Evolutionary conservation across 768 basidiomycete genomes (phyloP), one percentile per base, ranked within the genome.

Genomic region (Galerina sulciceps): DNA sequence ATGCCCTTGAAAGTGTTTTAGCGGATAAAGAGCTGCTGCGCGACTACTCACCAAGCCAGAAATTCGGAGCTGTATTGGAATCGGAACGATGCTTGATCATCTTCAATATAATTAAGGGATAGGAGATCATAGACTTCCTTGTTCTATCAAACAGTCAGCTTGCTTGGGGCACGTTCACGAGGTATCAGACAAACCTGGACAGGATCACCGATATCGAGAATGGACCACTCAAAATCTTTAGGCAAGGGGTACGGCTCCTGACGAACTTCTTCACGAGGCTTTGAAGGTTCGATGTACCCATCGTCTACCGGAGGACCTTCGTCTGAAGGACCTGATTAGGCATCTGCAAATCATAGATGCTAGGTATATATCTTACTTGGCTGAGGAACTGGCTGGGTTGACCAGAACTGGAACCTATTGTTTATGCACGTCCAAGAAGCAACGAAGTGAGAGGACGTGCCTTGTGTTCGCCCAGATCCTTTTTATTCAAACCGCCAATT

Each of bases 41-140:
- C 15, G 17, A 18, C 23, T 13, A 26, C 76, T 22, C 63, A 92
- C 97, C 97, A 99, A 70, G 87, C 79, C 31, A 99, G 78, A 73
- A 99, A 99, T 71, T 98, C 94, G 4, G 94, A 87, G 42, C 90
- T 92, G 67, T 99, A 99, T 70, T 93, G 88, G 81, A 99, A 98
- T 36, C 97, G 87, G 81, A 99, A 97, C n/a, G 91, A 83, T 5
- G 96, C 96, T 49, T 94, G 90, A 64, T 93, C 90, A 69, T 99
- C 97, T 72, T 99, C 97, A 44, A 99, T 95, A 65, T 99, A 99
- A 74, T 99, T 91, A 11, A 89, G 80, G 4, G 94, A 97, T 40
- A 99, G 78, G 2, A 99, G 81, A 63, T 94, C 88, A 67, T 97
- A 93, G 11, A 98, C 87, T 71, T 99, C 97, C 68, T 92, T 90